A percentile compares a stretch with the other conserved stretches of the same genome.
phyloP scores from a whole-genome alignment of 495 filamentous ascomycete species.

The Apiosordaria backusii region DNA sequence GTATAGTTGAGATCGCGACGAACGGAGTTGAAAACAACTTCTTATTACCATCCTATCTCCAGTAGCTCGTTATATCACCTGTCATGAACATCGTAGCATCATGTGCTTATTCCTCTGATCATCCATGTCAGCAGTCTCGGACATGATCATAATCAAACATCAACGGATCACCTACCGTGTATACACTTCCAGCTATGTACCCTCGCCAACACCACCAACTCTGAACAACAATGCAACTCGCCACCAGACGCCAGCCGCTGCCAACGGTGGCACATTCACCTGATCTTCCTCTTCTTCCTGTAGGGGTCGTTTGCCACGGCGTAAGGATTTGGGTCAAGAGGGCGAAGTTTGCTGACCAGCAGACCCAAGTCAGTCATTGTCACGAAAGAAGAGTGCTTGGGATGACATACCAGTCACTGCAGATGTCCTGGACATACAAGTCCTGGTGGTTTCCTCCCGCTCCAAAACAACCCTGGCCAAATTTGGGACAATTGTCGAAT shows the following conservation, averaged over 20 bases:
- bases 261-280: neutral
- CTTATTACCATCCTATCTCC: neutral
- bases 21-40: neutral
- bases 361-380: neutral
- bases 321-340: neutral
- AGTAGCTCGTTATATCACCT: neutral
- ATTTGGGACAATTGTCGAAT: conserved; percentile 26
- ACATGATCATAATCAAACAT: neutral
- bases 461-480: conserved; percentile 26
- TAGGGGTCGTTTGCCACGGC: neutral
- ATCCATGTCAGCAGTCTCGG: neutral
- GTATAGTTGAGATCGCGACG: neutral
- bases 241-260: neutral
- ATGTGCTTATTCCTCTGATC: neutral
- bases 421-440: conserved; percentile 15
- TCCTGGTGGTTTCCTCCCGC: conserved; percentile 22
- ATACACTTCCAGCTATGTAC: neutral
- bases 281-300: neutral
- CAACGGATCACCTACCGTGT: neutral
- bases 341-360: neutral
- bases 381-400: neutral
- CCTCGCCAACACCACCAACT: neutral
- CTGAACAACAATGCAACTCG: neutral
- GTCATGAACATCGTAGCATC: neutral
- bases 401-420: conserved; percentile 1